A percentile compares a stretch with the other conserved stretches of the same genome.
Conservation (phyloP, 257 asterid genomes). For the Galeopsis tetrahit region DNA sequence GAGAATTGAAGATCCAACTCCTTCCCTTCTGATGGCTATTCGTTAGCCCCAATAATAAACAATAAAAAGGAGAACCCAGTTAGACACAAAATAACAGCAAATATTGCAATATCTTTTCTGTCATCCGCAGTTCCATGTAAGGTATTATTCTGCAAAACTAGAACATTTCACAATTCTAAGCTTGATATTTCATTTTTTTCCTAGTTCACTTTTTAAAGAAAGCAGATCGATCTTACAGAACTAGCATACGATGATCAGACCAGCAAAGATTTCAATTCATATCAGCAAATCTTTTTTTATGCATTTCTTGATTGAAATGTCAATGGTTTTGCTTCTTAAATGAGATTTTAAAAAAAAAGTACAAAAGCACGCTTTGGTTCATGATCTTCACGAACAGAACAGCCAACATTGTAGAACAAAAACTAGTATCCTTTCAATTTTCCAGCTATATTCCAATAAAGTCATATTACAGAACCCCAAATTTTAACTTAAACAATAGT, state of each 20-base stretch:
- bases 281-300: background rate
- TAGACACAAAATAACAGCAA: conserved; percentile 28
- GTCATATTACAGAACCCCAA: too few species aligned
- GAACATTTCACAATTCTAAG: background rate
- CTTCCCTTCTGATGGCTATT: conserved; percentile 70
- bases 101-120: conserved; percentile 4
- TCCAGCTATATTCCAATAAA: too few species aligned
- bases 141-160: conserved; percentile 19
- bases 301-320: background rate
- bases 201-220: conserved; percentile 6
- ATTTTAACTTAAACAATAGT: background rate
- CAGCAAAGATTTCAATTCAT: background rate
- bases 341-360: conserved; percentile 8
- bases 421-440: background rate
- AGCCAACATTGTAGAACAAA: background rate
- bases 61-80: conserved; percentile 21
- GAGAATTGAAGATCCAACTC: conserved; percentile 88
- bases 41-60: conserved; percentile 21
- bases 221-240: conserved; percentile 2
- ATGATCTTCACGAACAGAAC: background rate
- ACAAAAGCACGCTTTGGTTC: background rate
- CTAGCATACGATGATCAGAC: background rate
- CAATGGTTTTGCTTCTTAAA: conserved; percentile 1
- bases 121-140: background rate
- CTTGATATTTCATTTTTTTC: conserved; percentile 9